phyloP scores from a whole-genome alignment of 805 yeast genomes.

The Starmerella geochares region DNA sequence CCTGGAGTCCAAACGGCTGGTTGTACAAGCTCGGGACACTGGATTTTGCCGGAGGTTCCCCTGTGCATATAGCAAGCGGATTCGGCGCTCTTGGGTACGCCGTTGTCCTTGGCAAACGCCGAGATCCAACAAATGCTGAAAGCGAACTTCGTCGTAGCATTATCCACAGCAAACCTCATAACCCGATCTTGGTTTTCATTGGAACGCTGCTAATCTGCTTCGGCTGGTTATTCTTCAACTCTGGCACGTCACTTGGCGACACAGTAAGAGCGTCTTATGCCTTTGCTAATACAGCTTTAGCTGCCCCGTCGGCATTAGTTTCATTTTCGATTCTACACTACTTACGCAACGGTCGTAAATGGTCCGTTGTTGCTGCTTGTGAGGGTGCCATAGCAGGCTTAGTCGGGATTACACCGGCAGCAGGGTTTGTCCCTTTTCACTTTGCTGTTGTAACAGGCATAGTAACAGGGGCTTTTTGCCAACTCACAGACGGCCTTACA shows the following conservation, averaged over 20 bases:
- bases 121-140: constrained; percentile 31
- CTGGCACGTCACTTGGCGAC: constrained; percentile 45
- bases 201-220: constrained; percentile 63
- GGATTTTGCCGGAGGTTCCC: constrained; percentile 69
- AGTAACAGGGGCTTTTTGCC: constrained; percentile 63
- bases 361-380: constrained; percentile 90
- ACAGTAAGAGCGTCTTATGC: constrained; percentile 33
- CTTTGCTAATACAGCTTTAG: constrained; percentile 44
- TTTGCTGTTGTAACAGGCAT: constrained; percentile 65
- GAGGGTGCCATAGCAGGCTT: constrained; percentile 88
- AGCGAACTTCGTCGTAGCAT: neutral
- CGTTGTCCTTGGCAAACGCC: constrained; percentile 53
- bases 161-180: constrained; percentile 42
- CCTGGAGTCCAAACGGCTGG: constrained; percentile 67
- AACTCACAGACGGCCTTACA: constrained; percentile 76
- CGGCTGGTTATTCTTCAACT: constrained; percentile 69
- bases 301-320: constrained; percentile 40
- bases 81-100: constrained; percentile 60
- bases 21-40: constrained; percentile 47
- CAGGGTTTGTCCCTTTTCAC: constrained; percentile 85
- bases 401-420: constrained; percentile 93
- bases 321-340: constrained; percentile 38
- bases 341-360: constrained; percentile 53
- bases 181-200: constrained; percentile 52
- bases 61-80: constrained; percentile 62